A percentile compares a stretch with the other conserved stretches of the same genome.
phyloP scores from a whole-genome alignment of 1,284 basidiomycete genomes.

The Pseudozyma hubeiensis region DNA sequence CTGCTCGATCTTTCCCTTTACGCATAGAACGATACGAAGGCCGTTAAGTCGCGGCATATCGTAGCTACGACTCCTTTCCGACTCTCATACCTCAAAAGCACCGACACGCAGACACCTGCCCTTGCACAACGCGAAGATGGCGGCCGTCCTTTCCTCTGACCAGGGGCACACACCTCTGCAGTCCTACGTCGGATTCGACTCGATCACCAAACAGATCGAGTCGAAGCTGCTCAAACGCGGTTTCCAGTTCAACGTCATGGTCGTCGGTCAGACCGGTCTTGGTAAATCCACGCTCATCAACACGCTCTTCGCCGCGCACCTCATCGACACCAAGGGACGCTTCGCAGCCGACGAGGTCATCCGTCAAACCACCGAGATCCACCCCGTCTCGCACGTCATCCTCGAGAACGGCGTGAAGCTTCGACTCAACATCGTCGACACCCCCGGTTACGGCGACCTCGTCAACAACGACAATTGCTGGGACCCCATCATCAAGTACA shows the following conservation, averaged over 20 bases:
- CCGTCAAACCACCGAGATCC: slow-evolving; percentile 95
- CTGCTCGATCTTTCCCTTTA: too few species aligned
- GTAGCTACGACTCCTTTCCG: slow-evolving; percentile 8
- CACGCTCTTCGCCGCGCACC: slow-evolving; percentile 97
- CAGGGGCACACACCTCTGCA: slow-evolving; percentile 63
- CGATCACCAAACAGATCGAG: slow-evolving; percentile 95
- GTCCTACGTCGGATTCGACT: slow-evolving; percentile 69
- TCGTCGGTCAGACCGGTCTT: slow-evolving; percentile 89
- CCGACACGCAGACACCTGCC: not conserved
- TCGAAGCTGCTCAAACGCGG: slow-evolving; percentile 98
- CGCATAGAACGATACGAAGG: too few species aligned
- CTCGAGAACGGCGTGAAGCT: slow-evolving; percentile 95
- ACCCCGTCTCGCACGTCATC: slow-evolving; percentile 93
- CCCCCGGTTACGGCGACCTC: slow-evolving; percentile 97
- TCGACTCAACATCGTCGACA: slow-evolving; percentile 97
- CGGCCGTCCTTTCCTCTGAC: slow-evolving; percentile 29
- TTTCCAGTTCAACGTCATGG: slow-evolving; percentile 88
- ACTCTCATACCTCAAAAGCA: not conserved
- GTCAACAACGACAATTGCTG: slow-evolving; percentile 99
- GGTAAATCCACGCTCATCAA: slow-evolving; percentile 99
- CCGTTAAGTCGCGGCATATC: not conserved
- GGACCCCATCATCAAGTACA: slow-evolving; percentile 99
- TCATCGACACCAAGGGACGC: slow-evolving; percentile 97
- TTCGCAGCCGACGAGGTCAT: slow-evolving; percentile 86
- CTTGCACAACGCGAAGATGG: slow-evolving; percentile 17